A percentile compares a stretch with the other conserved stretches of the same genome.
Conservation (phyloP, 306 rosid genomes). For the Lagenaria siceraria region DNA sequence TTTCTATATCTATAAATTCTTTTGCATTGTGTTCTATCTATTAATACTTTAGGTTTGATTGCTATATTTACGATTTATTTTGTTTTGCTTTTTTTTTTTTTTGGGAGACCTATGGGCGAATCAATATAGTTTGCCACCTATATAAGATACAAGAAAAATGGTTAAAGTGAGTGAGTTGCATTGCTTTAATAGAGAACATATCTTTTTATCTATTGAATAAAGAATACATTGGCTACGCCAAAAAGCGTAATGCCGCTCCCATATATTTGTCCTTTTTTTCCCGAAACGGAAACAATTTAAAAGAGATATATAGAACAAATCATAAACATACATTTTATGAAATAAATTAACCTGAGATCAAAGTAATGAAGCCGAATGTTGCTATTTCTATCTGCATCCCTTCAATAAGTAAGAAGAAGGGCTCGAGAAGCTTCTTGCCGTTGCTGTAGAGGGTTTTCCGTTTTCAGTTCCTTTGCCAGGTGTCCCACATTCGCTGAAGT, state of each 20-base stretch:
- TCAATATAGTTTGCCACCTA: no score
- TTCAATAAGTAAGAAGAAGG: constrained; percentile 72
- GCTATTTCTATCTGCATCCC: constrained; percentile 43
- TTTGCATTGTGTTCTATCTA: no score
- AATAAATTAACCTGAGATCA: neutral
- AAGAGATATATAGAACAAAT: neutral
- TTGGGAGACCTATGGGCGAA: no score
- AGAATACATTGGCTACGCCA: neutral
- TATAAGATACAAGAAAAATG: no score
- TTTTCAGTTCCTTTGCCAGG: constrained; percentile 47
- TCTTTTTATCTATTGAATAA: neutral
- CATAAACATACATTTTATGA: neutral
- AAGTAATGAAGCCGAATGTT: no score
- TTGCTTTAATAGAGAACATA: neutral
- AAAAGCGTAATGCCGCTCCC: no score
- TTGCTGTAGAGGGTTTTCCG: constrained; percentile 31
- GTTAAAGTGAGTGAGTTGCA: neutral
- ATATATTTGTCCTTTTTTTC: neutral
- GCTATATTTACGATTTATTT: no score
- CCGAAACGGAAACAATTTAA: neutral
- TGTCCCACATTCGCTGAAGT: constrained; percentile 86
- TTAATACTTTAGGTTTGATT: no score
- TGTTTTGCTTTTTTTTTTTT: no score
- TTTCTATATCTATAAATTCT: no score
- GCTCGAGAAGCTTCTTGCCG: constrained; percentile 32